These are phyloP conservation scores for Trichoderma breve DNA, from an alignment of 2,329 filamentous ascomycete genomes.

Conservation along the genomic window DNA sequence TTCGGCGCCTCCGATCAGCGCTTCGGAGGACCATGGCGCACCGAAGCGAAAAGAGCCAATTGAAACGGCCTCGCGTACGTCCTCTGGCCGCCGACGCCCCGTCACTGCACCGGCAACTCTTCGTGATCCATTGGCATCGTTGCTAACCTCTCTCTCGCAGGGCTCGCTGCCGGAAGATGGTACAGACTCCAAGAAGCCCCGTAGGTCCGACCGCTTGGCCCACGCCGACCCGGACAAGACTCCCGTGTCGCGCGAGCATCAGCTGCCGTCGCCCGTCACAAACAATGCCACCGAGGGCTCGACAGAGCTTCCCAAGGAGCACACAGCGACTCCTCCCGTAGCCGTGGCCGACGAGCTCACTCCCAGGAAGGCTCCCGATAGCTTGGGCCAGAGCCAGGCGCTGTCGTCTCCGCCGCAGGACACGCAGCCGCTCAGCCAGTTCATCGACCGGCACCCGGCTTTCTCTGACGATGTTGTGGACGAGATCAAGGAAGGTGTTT, in stretches of 20 bases:
- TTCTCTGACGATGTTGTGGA: constrained; percentile 82
- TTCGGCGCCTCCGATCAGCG: constrained; percentile 18
- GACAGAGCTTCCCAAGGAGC: constrained; percentile 61
- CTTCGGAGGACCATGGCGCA: constrained; percentile 51
- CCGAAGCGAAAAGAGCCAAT: constrained; percentile 71
- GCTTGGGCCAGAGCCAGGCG: constrained; percentile 43
- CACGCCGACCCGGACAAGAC: constrained; percentile 54
- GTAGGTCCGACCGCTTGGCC: constrained; percentile 71
- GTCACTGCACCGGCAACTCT: not conserved
- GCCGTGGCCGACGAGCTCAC: constrained; percentile 55
- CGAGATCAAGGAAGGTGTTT: constrained; percentile 80
- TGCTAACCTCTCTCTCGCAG: constrained; percentile 43
- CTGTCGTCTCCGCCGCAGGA: constrained; percentile 64
- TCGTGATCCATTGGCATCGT: constrained; percentile 21
- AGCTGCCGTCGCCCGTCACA: constrained; percentile 80
- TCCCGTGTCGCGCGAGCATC: constrained; percentile 60
- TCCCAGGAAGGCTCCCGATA: constrained; percentile 51
- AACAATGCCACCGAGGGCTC: constrained; percentile 47
- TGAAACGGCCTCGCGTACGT: constrained; percentile 76
- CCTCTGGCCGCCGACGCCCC: constrained; percentile 25
- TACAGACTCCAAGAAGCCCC: constrained; percentile 76
- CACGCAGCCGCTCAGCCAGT: constrained; percentile 64
- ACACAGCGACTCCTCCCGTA: constrained; percentile 67
- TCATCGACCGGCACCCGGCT: constrained; percentile 66
- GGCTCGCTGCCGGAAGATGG: constrained; percentile 62